Evolutionary conservation across 768 basidiomycete genomes (phyloP).

Genomic region (Tephrocybe sp.): DNA sequence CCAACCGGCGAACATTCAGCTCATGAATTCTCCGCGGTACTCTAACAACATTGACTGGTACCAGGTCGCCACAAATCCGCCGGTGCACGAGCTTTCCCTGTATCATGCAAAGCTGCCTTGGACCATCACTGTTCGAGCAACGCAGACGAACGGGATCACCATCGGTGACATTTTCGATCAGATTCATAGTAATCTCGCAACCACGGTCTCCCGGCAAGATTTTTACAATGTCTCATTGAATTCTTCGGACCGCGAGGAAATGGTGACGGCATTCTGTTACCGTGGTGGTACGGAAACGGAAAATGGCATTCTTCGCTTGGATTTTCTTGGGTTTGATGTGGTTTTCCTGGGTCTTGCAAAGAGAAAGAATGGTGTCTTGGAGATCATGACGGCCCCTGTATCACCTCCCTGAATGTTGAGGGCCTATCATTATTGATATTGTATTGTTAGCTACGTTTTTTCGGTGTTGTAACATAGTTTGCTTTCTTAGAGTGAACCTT

Average conservation of each 20-base stretch:
- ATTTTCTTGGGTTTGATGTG: constrained; percentile 47
- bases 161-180: constrained; percentile 47
- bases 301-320: constrained; percentile 43
- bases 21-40: constrained; percentile 15
- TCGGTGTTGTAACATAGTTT: background rate
- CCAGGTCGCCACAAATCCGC: constrained; percentile 46
- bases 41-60: constrained; percentile 19
- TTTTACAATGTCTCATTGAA: constrained; percentile 47
- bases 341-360: constrained; percentile 34
- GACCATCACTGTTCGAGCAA: constrained; percentile 47
- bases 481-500: no score
- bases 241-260: constrained; percentile 37
- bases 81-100: constrained; percentile 43
- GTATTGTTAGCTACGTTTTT: background rate
- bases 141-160: constrained; percentile 44
- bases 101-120: constrained; percentile 53
- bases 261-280: constrained; percentile 36
- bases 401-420: background rate
- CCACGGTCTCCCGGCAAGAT: constrained; percentile 40
- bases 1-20: constrained; percentile 8
- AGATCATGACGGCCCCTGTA: constrained; percentile 28
- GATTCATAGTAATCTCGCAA: constrained; percentile 37
- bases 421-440: background rate
- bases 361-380: constrained; percentile 27
- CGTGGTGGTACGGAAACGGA: constrained; percentile 31